These are phyloP conservation scores for Stenogyne calaminthoides DNA, from an alignment of 305 asterid species.

Conservation along the genomic window DNA sequence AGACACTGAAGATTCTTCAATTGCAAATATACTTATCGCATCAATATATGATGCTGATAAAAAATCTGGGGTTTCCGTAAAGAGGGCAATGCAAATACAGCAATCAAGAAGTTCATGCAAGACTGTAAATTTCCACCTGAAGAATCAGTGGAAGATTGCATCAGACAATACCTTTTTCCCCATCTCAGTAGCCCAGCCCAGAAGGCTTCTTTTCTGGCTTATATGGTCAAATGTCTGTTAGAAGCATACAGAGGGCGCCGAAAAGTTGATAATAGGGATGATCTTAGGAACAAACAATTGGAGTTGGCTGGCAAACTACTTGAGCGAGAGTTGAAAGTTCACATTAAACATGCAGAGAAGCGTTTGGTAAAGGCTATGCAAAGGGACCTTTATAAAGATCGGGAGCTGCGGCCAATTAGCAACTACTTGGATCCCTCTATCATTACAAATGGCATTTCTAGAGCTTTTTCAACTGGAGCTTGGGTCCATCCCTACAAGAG, in stretches of 20 bases:
- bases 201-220: constrained; percentile 82
- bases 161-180: constrained; percentile 66
- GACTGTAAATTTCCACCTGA: constrained; percentile 66
- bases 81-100: constrained; percentile 45
- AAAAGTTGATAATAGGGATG: constrained; percentile 83
- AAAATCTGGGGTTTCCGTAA: constrained; percentile 63
- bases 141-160: constrained; percentile 75
- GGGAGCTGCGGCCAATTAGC: constrained; percentile 58
- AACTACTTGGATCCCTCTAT: constrained; percentile 84
- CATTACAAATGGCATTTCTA: constrained; percentile 82
- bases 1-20: constrained; percentile 54
- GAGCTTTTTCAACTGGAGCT: constrained; percentile 93
- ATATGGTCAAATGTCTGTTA: constrained; percentile 87
- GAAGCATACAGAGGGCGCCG: constrained; percentile 74
- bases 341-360: constrained; percentile 82
- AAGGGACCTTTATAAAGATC: constrained; percentile 72
- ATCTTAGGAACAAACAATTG: constrained; percentile 87
- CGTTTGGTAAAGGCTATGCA: constrained; percentile 76
- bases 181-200: constrained; percentile 53
- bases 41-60: constrained; percentile 83
- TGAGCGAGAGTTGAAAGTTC: constrained; percentile 77
- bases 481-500: constrained; percentile 94
- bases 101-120: constrained; percentile 51
- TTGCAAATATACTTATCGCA: constrained; percentile 61
- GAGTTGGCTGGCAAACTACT: constrained; percentile 91